A percentile compares a stretch with the other conserved stretches of the same genome.
Conservation (phyloP, 2,329 filamentous ascomycete genomes). For the Camptophora hylomeconis region DNA sequence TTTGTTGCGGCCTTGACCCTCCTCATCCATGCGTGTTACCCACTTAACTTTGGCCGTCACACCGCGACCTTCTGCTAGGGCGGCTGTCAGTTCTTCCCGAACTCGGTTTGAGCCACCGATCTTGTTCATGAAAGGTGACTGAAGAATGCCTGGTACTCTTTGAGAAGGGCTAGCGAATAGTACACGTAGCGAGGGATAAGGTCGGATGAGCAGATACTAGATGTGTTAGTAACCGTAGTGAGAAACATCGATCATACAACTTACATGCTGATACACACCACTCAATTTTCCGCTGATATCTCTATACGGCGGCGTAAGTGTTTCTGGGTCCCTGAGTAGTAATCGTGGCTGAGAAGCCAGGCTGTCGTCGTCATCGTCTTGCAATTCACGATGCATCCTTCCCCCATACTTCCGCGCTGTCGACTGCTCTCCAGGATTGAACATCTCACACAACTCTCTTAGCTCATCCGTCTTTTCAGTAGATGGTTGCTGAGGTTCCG, state of each 20-base stretch:
- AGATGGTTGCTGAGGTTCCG: conserved; percentile 14
- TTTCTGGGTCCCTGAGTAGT: conserved; percentile 34
- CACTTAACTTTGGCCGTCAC: conserved; percentile 65
- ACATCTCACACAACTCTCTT: conserved; percentile 53
- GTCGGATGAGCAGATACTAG: conserved; percentile 35
- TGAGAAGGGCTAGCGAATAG: conserved; percentile 57
- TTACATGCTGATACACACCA: conserved; percentile 46
- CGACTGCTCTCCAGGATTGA: conserved; percentile 54
- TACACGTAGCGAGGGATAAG: conserved; percentile 52
- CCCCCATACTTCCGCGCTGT: conserved; percentile 52
- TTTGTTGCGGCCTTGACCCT: conserved; percentile 46
- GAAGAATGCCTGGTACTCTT: conserved; percentile 53
- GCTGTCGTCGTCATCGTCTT: conserved; percentile 25
- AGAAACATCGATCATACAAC: too few species aligned
- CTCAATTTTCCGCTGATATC: conserved; percentile 29
- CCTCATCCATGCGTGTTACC: conserved; percentile 41
- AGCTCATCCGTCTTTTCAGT: conserved; percentile 46
- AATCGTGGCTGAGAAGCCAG: conserved; percentile 29
- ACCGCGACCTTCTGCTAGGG: conserved; percentile 54
- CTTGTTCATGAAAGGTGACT: conserved; percentile 37
- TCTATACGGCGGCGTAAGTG: conserved; percentile 14
- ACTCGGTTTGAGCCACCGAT: conserved; percentile 38
- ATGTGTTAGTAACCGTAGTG: too few species aligned
- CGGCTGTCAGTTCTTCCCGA: conserved; percentile 41
- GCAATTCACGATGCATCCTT: conserved; percentile 45